Evolutionary conservation across 2,329 filamentous ascomycete genomes (phyloP), one percentile per base, ranked within the genome.

Genomic region (Graphilbum ipis-grandicollis): DNA sequence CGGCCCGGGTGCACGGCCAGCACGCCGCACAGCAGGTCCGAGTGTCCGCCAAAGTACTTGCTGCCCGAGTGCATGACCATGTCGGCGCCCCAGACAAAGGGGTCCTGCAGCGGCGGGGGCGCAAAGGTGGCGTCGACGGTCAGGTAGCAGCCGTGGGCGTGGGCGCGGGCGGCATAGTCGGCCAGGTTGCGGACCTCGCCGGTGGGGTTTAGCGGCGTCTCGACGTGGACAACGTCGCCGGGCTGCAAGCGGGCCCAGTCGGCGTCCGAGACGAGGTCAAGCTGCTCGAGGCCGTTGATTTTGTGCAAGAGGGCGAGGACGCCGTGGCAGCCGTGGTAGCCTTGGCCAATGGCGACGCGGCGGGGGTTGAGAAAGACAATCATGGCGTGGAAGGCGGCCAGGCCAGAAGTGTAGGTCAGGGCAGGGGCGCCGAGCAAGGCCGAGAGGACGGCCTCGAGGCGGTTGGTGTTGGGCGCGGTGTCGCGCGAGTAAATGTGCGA

Each of bases 41-140:
- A 88, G 59, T 98, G 90, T 0, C 90, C 90, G 17, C 90, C 90
- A 46, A 98, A 73, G 57, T 96, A 98, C 65, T 96, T 98, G 15
- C 86, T 93, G 4, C 85, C 90, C 36, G 71, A 79, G 58, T 98
- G 90, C 82, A 96, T 80, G 25, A 93, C 71, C 1, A 86, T 57
- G 56, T 96, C 88, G 21, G 79, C 84, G 33, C 84, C 88, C 53
- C 70, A 78, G 21, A 55, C 52, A 49, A 96, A 90, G 0, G 90
- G 86, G 49, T 94, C 81, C 53, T 84, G 79, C 40, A 98, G 62
- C 21, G 83, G 82, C 23, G 90, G 90, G 30, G 90, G 90, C 3
- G 75, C 90, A 57, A 98, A 94, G 0, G 90, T 98, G 3, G 82
- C 75, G 56, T 98, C 90, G 2, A 96, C 79, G 12, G 78, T 79